These are phyloP conservation scores for Pseudocercospora fijiensis DNA, from an alignment of 2,329 filamentous ascomycete genomes.

Conservation along the genomic window DNA sequence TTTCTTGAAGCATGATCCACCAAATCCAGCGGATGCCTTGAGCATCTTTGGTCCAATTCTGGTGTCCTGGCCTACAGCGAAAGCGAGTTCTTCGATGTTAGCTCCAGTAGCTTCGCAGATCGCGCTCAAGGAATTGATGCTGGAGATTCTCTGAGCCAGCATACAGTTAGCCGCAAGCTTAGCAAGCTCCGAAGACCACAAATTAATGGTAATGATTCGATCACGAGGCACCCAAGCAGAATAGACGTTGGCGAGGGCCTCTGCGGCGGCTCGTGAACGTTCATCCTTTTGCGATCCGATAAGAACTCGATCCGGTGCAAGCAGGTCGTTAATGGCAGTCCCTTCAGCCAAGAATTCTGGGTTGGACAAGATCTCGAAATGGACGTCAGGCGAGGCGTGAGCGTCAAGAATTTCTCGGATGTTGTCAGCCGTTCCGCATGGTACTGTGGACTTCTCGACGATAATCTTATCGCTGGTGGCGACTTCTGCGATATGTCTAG, in stretches of 20 bases:
- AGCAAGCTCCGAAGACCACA: conserved; percentile 74
- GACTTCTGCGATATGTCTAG: conserved; percentile 64
- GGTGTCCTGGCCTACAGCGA: conserved; percentile 64
- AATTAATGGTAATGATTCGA: conserved; percentile 69
- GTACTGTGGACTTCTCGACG: conserved; percentile 80
- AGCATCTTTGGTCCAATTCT: conserved; percentile 73
- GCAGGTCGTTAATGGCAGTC: conserved; percentile 69
- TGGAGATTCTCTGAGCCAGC: conserved; percentile 76
- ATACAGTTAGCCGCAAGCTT: conserved; percentile 80
- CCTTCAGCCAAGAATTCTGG: conserved; percentile 80
- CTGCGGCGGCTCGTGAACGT: conserved; percentile 61
- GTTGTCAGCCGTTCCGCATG: conserved; percentile 69
- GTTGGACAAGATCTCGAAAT: conserved; percentile 76
- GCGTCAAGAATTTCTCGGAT: conserved; percentile 63
- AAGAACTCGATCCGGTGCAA: conserved; percentile 69
- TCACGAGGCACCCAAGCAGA: conserved; percentile 66
- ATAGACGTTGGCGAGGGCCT: conserved; percentile 65
- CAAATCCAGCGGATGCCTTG: conserved; percentile 73
- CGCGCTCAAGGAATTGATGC: conserved; percentile 77
- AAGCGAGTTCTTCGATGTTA: conserved; percentile 70
- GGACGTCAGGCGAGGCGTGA: conserved; percentile 58
- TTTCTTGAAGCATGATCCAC: conserved; percentile 79
- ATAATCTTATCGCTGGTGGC: conserved; percentile 69
- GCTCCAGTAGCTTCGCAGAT: conserved; percentile 76
- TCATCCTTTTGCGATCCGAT: conserved; percentile 67